These are phyloP conservation scores for Harringtonia aguacate DNA, from an alignment of 2,329 filamentous ascomycete genomes.

Conservation along the genomic window DNA sequence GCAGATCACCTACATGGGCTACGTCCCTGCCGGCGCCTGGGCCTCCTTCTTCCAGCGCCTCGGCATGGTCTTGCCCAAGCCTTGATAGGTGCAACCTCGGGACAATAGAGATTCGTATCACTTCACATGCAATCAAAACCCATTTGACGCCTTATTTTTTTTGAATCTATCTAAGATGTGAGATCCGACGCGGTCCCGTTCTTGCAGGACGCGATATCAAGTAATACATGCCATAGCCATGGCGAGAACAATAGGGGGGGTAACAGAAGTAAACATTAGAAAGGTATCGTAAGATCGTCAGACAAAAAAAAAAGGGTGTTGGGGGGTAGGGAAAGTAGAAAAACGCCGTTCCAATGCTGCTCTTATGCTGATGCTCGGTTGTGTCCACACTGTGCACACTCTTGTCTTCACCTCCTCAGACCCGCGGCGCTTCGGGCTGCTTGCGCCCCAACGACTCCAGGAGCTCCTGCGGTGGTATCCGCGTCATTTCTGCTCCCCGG, in stretches of 20 bases:
- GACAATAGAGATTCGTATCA: too few relatives aligned
- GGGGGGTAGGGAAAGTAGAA: not conserved
- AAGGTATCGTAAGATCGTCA: not conserved
- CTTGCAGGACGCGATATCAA: not conserved
- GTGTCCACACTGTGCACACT: not conserved
- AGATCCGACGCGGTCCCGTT: too few relatives aligned
- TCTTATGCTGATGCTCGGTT: not conserved
- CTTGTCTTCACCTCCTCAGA: slow-evolving; percentile 26
- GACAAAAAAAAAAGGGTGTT: not conserved
- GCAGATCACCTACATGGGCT: not conserved
- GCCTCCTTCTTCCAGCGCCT: slow-evolving; percentile 1
- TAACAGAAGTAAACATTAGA: not conserved
- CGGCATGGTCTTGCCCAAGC: not conserved
- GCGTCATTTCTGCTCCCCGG: slow-evolving; percentile 44
- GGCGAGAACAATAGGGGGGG: not conserved
- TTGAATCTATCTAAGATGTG: too few relatives aligned
- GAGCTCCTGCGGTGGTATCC: slow-evolving; percentile 51
- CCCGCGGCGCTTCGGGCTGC: slow-evolving; percentile 36
- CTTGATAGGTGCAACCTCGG: too few relatives aligned
- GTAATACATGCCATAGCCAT: not conserved
- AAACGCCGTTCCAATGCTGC: not conserved
- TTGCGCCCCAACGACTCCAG: slow-evolving; percentile 41
- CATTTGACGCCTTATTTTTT: too few relatives aligned
- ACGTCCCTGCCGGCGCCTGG: not conserved
- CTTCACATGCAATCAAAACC: not conserved